Conservation (phyloP, 2,329 filamentous ascomycete species). For the Sporothrix brunneoviolacea region DNA sequence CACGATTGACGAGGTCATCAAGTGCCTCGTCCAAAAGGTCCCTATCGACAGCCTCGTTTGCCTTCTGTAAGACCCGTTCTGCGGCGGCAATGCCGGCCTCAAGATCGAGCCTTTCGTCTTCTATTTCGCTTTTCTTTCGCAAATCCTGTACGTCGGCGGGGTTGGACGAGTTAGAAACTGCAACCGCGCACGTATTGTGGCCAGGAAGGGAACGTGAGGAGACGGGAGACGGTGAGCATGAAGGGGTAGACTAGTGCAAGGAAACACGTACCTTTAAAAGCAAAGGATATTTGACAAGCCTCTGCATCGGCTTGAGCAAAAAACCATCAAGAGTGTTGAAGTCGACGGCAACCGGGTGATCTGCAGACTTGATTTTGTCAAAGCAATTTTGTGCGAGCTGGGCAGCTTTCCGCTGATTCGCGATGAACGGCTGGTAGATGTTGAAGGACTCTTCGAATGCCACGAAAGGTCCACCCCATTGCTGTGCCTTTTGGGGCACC, state of each 20-base stretch:
- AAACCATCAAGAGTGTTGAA: constrained; percentile 87
- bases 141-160: no score
- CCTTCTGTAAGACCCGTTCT: constrained; percentile 72
- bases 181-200: no score
- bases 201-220: no score
- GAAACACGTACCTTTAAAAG: no score
- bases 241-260: no score
- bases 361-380: constrained; percentile 73
- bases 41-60: constrained; percentile 85
- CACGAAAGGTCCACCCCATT: constrained; percentile 91
- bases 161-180: no score
- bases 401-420: constrained; percentile 89
- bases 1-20: constrained; percentile 70
- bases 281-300: constrained; percentile 88
- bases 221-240: no score
- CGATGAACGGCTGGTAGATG: constrained; percentile 95
- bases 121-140: constrained; percentile 74
- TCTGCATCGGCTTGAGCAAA: constrained; percentile 91
- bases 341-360: constrained; percentile 74
- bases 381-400: constrained; percentile 78
- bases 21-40: constrained; percentile 79
- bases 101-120: constrained; percentile 65
- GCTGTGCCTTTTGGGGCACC: constrained; percentile 66
- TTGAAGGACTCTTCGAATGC: constrained; percentile 80
- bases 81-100: constrained; percentile 71